Percentiles rank a stretch among this genome's conserved stretches.
Conservation (phyloP, 345 rosid species). For the Chamaenerion angustifolium region DNA sequence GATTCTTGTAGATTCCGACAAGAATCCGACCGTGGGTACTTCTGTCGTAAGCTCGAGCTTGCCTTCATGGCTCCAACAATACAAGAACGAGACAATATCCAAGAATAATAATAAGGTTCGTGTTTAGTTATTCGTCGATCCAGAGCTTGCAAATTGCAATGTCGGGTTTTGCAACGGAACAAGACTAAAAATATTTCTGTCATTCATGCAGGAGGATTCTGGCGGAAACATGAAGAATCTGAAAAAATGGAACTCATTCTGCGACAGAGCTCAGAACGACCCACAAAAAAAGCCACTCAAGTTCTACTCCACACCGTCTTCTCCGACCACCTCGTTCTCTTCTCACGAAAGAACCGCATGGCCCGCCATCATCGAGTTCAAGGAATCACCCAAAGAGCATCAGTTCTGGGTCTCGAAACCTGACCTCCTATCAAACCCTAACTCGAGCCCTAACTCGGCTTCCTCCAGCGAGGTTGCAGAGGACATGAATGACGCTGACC, state of each 20-base stretch:
- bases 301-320: slow-evolving; percentile 26
- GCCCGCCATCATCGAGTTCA: slow-evolving; percentile 30
- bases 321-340: slow-evolving; percentile 28
- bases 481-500: slow-evolving; percentile 21
- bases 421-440: slow-evolving; percentile 31
- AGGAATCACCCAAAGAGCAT: slow-evolving; percentile 20
- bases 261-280: slow-evolving; percentile 14
- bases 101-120: too few relatives aligned
- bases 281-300: slow-evolving; percentile 18
- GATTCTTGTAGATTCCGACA: slow-evolving; percentile 8
- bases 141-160: too few relatives aligned
- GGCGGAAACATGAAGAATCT: slow-evolving; percentile 14
- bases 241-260: slow-evolving; percentile 29
- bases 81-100: slow-evolving; percentile 29
- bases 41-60: slow-evolving; percentile 24
- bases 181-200: too few relatives aligned
- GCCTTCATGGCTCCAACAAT: slow-evolving; percentile 51
- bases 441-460: slow-evolving; percentile 67
- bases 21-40: slow-evolving; percentile 4
- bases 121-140: too few relatives aligned
- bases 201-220: slow-evolving; percentile 11
- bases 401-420: slow-evolving; percentile 26
- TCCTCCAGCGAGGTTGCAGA: slow-evolving; percentile 52
- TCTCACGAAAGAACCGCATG: slow-evolving; percentile 23
- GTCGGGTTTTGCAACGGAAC: too few relatives aligned